Base-by-base conservation (phyloP, 2,329 filamentous ascomycete genomes). In the Colletotrichum theobromicola region DNA sequence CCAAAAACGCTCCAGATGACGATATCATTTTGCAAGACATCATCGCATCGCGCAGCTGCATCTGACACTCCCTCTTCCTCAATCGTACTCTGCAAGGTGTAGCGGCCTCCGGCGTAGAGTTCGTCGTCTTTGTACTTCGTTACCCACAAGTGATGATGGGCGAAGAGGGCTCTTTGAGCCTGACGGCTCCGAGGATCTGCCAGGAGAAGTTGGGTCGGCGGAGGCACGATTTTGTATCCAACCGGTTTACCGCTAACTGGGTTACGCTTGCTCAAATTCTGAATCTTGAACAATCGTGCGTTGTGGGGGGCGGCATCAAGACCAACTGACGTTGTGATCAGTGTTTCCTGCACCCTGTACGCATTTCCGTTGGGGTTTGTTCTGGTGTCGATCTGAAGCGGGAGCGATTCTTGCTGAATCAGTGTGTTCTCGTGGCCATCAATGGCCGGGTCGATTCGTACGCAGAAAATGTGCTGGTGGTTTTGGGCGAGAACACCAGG, bases 1-100 rank as follows among this genome's bases (percentile, higher is more conserved):
- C 81, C 81, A 55, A 91, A 90, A 77, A 91, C 89, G 21, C 91
- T 81, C 75, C 87, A 91, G 64, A 90, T 83, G 5, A 92, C 89
- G 18, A 91, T 84, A 78, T 92, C 90, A 5, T 87, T 85, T 75
- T 91, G 88, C 71, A 87, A 85, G 61, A 91, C 87, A 65, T 83
- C 84, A 67, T 90, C 89, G 70, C 88, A 57, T 7, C 67, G 28
- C n/a, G 37, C 67, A 18, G 58, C 67, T 30, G 57, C 37, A 30
- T 62, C 60, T 13, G 37, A 30, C 28, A 70, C 42, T 10, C 61
- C 61, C 24, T 57, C 57, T 35, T 35, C 16, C 30, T 62, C 60
- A 6, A 55, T 42, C 3, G 5, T 53, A 24, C 37, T 70, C 10
- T 70, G 37, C 13, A 63, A 4, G 7, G 58, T 64, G 37, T 55